Evolutionary conservation across 257 asterid genomes (phyloP).

Genomic region (Nicotiana knightiana): DNA sequence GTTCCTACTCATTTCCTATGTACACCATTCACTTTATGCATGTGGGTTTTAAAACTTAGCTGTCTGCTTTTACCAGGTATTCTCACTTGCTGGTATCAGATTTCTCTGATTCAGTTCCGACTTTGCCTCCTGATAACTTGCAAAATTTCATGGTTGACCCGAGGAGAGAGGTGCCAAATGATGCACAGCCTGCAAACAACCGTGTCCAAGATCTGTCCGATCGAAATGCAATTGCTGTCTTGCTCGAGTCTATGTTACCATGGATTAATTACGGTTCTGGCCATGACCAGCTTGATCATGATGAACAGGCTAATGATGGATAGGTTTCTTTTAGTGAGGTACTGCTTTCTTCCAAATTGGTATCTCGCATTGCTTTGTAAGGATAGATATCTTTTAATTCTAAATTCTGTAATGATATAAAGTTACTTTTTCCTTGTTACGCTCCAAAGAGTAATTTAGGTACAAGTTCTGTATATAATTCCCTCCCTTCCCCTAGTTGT

Average conservation of each 20-base stretch:
- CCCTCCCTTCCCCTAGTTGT: background rate
- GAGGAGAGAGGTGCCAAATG: conserved; percentile 44
- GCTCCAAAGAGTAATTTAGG: background rate
- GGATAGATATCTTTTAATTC: background rate
- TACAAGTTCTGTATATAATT: background rate
- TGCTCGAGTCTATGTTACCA: conserved; percentile 79
- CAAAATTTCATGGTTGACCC: conserved; percentile 71
- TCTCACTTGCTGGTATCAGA: conserved; percentile 70
- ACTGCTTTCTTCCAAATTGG: background rate
- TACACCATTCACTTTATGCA: background rate
- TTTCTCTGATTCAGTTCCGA: conserved; percentile 75
- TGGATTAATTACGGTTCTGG: conserved; percentile 65
- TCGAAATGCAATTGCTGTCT: conserved; percentile 68
- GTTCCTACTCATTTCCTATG: background rate
- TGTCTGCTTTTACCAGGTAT: conserved; percentile 44
- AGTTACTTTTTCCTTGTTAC: background rate
- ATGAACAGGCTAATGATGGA: conserved; percentile 33
- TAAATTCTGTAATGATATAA: background rate
- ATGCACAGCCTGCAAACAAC: conserved; percentile 24
- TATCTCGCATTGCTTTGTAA: background rate
- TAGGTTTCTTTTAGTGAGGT: conserved; percentile 13
- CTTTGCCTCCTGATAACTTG: conserved; percentile 91
- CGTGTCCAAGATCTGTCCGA: conserved; percentile 50
- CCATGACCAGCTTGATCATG: conserved; percentile 29
- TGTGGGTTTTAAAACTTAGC: background rate